phyloP scores from a whole-genome alignment of 2,329 filamentous ascomycete species.

The Neonectria faginata region DNA sequence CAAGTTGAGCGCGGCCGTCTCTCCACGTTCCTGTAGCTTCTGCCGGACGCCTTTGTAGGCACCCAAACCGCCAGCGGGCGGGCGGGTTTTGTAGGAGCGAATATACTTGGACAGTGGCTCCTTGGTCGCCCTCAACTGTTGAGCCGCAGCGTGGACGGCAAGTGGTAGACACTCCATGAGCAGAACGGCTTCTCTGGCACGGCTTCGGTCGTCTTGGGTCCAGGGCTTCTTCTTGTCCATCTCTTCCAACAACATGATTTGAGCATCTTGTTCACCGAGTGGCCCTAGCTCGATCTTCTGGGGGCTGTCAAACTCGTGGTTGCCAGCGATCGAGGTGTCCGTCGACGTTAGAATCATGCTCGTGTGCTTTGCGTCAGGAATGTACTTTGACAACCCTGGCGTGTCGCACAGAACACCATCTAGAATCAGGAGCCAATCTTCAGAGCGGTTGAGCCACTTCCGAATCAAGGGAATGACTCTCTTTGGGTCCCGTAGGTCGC shows the following conservation, averaged over 20 bases:
- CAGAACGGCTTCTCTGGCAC: conserved; percentile 35
- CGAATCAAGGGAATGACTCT: conserved; percentile 36
- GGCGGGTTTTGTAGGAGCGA: conserved; percentile 38
- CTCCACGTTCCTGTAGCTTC: conserved; percentile 40
- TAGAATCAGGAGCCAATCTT: conserved; percentile 43
- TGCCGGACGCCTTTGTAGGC: conserved; percentile 41
- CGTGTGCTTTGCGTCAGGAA: conserved; percentile 39
- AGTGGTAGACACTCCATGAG: conserved; percentile 39
- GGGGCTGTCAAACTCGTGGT: conserved; percentile 40
- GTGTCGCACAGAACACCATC: conserved; percentile 42
- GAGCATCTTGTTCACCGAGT: conserved; percentile 35
- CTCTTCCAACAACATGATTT: conserved; percentile 37
- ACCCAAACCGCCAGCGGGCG: conserved; percentile 35
- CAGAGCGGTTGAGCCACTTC: conserved; percentile 37
- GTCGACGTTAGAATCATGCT: conserved; percentile 43
- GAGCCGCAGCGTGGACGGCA: conserved; percentile 39
- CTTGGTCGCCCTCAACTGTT: conserved; percentile 37
- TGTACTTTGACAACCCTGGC: conserved; percentile 30
- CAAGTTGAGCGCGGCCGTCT: conserved; percentile 41
- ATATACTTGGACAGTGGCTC: conserved; percentile 43
- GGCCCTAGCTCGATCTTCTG: conserved; percentile 40
- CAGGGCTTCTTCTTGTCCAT: conserved; percentile 41
- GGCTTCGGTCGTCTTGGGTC: conserved; percentile 37
- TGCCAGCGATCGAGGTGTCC: conserved; percentile 40
- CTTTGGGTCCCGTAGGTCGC: conserved; percentile 29